Percentiles rank a stretch among this genome's conserved stretches.
phyloP scores from a whole-genome alignment of 2,329 filamentous ascomycete genomes.

The Raffaelea albimanens region DNA sequence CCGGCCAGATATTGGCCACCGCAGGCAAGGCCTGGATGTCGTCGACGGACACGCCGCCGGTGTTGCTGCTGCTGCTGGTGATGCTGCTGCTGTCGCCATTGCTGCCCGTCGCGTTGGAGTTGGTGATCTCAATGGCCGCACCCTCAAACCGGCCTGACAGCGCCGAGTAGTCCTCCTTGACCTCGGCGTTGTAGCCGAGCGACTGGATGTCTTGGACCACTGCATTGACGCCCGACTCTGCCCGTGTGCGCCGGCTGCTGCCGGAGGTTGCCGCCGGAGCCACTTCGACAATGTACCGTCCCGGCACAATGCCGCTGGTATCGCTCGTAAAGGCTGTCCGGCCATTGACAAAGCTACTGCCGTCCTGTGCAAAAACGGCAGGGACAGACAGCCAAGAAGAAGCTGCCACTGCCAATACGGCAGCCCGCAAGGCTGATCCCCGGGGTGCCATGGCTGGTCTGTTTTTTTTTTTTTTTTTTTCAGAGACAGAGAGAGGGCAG shows the following conservation, averaged over 20 bases:
- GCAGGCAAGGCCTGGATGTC: background rate
- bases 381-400: no score
- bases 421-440: background rate
- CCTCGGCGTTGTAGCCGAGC: background rate
- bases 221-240: background rate
- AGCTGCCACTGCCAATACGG: background rate
- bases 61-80: background rate
- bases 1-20: background rate
- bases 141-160: background rate
- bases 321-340: background rate
- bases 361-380: background rate
- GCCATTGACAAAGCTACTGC: background rate
- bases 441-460: no score
- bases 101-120: background rate
- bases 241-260: background rate
- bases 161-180: background rate
- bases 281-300: background rate
- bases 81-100: background rate
- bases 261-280: background rate
- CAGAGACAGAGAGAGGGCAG: no score
- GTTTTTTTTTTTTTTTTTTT: no score
- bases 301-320: background rate
- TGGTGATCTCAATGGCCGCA: background rate
- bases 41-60: background rate
- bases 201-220: background rate